Base-by-base conservation (phyloP, 2,329 filamentous ascomycete genomes). In the Alternaria sp. region DNA sequence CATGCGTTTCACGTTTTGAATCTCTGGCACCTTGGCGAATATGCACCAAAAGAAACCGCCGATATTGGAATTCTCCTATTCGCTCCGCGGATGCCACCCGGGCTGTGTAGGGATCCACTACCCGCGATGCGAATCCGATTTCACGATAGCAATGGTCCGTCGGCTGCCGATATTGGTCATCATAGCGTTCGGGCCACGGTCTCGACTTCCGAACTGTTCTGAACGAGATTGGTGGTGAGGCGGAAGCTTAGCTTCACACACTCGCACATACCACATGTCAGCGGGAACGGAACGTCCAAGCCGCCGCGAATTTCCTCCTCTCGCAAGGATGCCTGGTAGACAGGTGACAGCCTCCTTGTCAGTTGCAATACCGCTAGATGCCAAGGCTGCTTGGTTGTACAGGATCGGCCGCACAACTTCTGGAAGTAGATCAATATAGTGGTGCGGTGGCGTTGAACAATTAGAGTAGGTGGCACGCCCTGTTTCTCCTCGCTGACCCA, bases 1-100 rank as follows among this genome's bases (percentile, higher is more conserved):
- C 63, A 63, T 23, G 28, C 61, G 66, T 68, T 68, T 66, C 63
- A 66, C 25, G 28, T 49, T 59, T 49, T 55, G 49, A 47, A 21
- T 44, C 47, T 55, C 45, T 45, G 15, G 47, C 52, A 25, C 28
- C 45, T 57, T 61, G 53, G 53, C 59, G 23, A 46, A 49, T 57
- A 57, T 57, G 43, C 54, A 46, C n/a, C 17, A 30, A 46, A 12
- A 28, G 40, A 28, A 43, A 40, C 51, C 32, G 19, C 17, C 17
- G 21, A 21, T 40, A 23, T 40, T 25, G 15, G 44, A 26, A 51
- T 45, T 61, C 32, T 36, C 45, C 52, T 40, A 46, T 61, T 54
- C 21, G 49, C 4, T 26, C 19, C 30, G 49, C 13, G 19, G 17
- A 36, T 26, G 44, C 25, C 21, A 30, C 19, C 21, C 43, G 36